Conservation (phyloP, 805 yeast genomes). For the Wickerhamiella bombiphila region DNA sequence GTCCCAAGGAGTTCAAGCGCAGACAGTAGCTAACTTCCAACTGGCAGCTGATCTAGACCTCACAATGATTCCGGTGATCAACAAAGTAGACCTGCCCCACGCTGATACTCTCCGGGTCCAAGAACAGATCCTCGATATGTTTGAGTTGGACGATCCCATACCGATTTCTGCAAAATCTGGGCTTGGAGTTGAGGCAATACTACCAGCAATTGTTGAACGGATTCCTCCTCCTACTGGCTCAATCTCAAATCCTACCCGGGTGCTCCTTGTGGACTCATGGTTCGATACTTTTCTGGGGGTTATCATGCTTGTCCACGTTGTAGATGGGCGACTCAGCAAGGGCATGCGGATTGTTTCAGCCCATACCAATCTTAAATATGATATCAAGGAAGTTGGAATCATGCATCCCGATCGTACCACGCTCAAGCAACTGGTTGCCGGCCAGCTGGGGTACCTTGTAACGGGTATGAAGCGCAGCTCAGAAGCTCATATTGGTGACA, state of each 20-base stretch:
- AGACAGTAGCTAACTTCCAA: slow-evolving; percentile 93
- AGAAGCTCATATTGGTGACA: slow-evolving; percentile 87
- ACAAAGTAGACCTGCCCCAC: slow-evolving; percentile 77
- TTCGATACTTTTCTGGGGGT: slow-evolving; percentile 89
- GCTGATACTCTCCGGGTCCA: slow-evolving; percentile 72
- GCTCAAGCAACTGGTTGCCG: slow-evolving; percentile 54
- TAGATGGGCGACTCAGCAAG: slow-evolving; percentile 62
- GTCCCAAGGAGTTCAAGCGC: slow-evolving; percentile 93
- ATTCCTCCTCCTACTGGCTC: slow-evolving; percentile 70
- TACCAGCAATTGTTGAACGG: slow-evolving; percentile 67
- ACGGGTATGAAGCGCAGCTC: slow-evolving; percentile 83
- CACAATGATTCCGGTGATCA: slow-evolving; percentile 73
- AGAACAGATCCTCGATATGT: slow-evolving; percentile 72
- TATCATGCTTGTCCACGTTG: slow-evolving; percentile 66
- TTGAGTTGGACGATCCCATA: slow-evolving; percentile 53
- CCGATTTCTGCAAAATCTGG: slow-evolving; percentile 92
- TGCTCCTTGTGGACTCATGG: slow-evolving; percentile 93
- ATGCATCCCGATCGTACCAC: slow-evolving; percentile 82
- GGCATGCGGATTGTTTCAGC: slow-evolving; percentile 69
- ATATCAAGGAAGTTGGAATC: slow-evolving; percentile 83
- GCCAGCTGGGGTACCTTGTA: slow-evolving; percentile 90
- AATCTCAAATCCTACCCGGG: slow-evolving; percentile 39
- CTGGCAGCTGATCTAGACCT: slow-evolving; percentile 77
- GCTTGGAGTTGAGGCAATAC: slow-evolving; percentile 53
- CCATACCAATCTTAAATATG: slow-evolving; percentile 62